Conservation (phyloP, 495 filamentous ascomycete genomes). For the Penicillium parvum region DNA sequence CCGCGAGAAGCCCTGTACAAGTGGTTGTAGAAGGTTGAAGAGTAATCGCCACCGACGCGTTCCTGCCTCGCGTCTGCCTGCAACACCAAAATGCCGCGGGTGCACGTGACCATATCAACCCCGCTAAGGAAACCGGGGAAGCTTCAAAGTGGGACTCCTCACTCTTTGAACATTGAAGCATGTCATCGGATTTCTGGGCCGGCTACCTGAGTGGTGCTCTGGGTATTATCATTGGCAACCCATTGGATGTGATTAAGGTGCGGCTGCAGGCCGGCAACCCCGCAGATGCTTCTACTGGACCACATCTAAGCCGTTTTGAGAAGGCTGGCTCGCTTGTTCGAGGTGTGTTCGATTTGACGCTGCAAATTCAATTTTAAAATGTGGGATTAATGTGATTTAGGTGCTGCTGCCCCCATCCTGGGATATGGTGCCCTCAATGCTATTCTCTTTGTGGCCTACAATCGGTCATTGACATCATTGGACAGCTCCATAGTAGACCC, state of each 20-base stretch:
- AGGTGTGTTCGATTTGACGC: slow-evolving; percentile 34
- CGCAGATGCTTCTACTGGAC: slow-evolving; percentile 16
- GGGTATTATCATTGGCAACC: slow-evolving; percentile 83
- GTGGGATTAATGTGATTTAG: slow-evolving; percentile 30
- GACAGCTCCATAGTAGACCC: slow-evolving; percentile 38
- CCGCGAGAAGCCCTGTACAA: slow-evolving; percentile 9
- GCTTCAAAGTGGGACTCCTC: slow-evolving; percentile 2
- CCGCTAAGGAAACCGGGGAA: slow-evolving; percentile 11
- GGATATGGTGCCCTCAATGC: slow-evolving; percentile 89
- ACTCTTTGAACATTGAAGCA: slow-evolving; percentile 23
- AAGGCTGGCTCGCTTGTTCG: slow-evolving; percentile 42
- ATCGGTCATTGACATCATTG: slow-evolving; percentile 62
- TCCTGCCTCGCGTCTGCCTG: slow-evolving; percentile 21
- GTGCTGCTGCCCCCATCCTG: slow-evolving; percentile 74
- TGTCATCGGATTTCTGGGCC: slow-evolving; percentile 84
- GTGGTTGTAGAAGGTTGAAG: neutral
- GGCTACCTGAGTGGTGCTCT: slow-evolving; percentile 80
- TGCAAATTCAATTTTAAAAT: neutral
- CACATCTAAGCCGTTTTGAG: slow-evolving; percentile 38
- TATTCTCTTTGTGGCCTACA: slow-evolving; percentile 80
- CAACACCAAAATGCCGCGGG: slow-evolving; percentile 40
- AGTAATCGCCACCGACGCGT: slow-evolving; percentile 21
- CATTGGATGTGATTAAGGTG: slow-evolving; percentile 82
- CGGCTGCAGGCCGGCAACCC: slow-evolving; percentile 61
- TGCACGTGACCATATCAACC: slow-evolving; percentile 33